Conservation (phyloP, 2,329 filamentous ascomycete species). For the Dactylonectria macrodidyma region DNA sequence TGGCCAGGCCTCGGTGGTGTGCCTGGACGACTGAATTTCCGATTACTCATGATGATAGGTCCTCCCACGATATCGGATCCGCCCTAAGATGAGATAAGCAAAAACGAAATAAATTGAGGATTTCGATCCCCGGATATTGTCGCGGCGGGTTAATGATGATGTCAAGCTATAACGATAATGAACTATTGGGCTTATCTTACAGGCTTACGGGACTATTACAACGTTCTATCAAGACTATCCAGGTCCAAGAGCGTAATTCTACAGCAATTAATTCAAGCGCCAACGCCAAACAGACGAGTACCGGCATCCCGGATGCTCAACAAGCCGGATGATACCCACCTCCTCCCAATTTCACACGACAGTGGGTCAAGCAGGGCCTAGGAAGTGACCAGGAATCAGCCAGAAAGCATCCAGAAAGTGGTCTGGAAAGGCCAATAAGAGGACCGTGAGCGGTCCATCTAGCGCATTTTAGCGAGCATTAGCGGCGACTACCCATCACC, state of each 20-base stretch:
- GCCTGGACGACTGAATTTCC: constrained; percentile 14
- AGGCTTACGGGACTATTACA: constrained; percentile 1
- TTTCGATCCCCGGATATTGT: constrained; percentile 15
- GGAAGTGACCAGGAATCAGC: neutral
- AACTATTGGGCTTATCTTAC: constrained; percentile 13
- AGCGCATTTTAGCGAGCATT: constrained; percentile 41
- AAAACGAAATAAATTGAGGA: neutral
- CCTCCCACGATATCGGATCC: neutral
- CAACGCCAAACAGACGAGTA: constrained; percentile 37
- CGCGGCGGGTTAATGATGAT: constrained; percentile 14
- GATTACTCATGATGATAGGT: neutral
- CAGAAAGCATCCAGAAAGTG: constrained; percentile 12
- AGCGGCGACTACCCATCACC: constrained; percentile 38
- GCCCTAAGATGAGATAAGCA: neutral
- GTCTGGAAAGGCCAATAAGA: constrained; percentile 29
- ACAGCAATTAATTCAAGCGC: constrained; percentile 29
- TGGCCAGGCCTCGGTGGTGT: neutral
- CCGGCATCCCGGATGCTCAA: constrained; percentile 48
- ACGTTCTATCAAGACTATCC: neutral
- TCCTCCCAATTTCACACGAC: constrained; percentile 35
- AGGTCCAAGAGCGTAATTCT: constrained; percentile 25
- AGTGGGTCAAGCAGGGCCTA: neutral
- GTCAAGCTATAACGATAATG: constrained; percentile 23
- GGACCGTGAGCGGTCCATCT: constrained; percentile 32
- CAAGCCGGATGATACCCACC: constrained; percentile 46